A percentile compares a stretch with the other conserved stretches of the same genome.
Conservation (phyloP, 495 filamentous ascomycete genomes). For the Daldinia loculata region DNA sequence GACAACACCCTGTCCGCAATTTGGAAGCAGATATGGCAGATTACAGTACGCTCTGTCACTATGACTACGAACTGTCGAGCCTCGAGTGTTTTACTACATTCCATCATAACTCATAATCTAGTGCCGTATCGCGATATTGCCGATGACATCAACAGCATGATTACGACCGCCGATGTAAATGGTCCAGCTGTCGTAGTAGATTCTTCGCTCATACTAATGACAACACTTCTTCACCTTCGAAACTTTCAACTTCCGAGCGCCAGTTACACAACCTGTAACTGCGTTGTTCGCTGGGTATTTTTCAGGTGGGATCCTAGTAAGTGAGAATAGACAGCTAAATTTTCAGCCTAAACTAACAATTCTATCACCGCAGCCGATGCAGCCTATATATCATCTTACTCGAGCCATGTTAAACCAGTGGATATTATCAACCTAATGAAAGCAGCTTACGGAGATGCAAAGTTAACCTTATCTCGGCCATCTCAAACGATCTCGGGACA, state of each 20-base stretch:
- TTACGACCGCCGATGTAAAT: conserved; percentile 78
- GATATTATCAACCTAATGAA: conserved; percentile 57
- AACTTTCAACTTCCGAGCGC: conserved; percentile 70
- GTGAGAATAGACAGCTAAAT: conserved; percentile 25
- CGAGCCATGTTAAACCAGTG: conserved; percentile 51
- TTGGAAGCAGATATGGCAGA: conserved; percentile 82
- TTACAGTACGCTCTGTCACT: conserved; percentile 73
- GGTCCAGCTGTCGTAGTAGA: conserved; percentile 84
- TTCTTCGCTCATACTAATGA: conserved; percentile 78
- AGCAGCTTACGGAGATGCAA: conserved; percentile 52
- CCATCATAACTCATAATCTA: conserved; percentile 69
- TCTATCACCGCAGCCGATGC: conserved; percentile 44
- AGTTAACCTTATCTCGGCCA: conserved; percentile 34
- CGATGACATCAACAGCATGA: conserved; percentile 71
- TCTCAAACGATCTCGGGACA: conserved; percentile 49
- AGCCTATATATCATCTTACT: conserved; percentile 52
- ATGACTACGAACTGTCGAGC: conserved; percentile 76
- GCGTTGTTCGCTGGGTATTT: conserved; percentile 81
- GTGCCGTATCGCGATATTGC: conserved; percentile 69
- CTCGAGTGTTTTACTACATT: conserved; percentile 78
- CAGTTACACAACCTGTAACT: conserved; percentile 68
- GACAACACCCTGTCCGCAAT: conserved; percentile 40
- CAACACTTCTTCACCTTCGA: conserved; percentile 65
- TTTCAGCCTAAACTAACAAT: conserved; percentile 13
- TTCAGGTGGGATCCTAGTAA: conserved; percentile 80